These are phyloP conservation scores for Naganishia vaughanmartiniae DNA, from an alignment of 768 basidiomycete species.

Conservation along the genomic window DNA sequence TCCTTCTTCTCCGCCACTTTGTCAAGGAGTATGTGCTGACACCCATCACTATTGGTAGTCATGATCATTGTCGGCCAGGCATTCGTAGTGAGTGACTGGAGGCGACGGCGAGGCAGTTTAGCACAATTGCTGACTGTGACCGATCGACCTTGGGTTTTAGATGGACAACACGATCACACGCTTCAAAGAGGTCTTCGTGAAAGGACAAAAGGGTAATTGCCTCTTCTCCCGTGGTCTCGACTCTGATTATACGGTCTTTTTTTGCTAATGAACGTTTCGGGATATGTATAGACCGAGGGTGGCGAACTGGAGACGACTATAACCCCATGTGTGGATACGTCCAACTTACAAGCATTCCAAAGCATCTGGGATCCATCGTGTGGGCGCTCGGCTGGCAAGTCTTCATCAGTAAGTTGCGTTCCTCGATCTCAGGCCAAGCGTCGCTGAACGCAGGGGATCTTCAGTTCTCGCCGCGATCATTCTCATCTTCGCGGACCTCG, in stretches of 20 bases:
- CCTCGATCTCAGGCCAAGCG: no score
- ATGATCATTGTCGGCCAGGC: conserved; percentile 12
- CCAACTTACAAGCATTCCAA: conserved; percentile 10
- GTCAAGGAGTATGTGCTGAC: background rate
- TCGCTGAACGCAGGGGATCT: no score
- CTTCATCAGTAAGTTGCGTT: conserved; percentile 20
- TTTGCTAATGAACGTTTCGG: no score
- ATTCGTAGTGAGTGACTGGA: background rate
- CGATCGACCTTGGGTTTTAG: background rate
- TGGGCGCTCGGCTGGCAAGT: conserved; percentile 15
- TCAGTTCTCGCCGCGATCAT: conserved; percentile 19
- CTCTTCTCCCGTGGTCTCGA: no score
- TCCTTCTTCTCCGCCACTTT: background rate
- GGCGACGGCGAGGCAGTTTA: background rate
- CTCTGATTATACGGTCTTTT: no score
- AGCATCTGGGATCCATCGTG: conserved; percentile 26
- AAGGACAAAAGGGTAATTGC: no score
- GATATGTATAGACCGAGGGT: no score
- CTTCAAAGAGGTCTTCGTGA: background rate
- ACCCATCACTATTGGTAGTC: background rate
- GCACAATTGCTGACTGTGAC: no score
- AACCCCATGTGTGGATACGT: conserved; percentile 20
- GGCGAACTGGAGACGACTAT: conserved; percentile 1
- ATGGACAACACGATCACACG: background rate
- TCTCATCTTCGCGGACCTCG: conserved; percentile 14